Evolutionary conservation across 1,284 basidiomycete genomes (phyloP), one percentile per base, ranked within the genome.

Genomic region (Ganoderma multipileum): DNA sequence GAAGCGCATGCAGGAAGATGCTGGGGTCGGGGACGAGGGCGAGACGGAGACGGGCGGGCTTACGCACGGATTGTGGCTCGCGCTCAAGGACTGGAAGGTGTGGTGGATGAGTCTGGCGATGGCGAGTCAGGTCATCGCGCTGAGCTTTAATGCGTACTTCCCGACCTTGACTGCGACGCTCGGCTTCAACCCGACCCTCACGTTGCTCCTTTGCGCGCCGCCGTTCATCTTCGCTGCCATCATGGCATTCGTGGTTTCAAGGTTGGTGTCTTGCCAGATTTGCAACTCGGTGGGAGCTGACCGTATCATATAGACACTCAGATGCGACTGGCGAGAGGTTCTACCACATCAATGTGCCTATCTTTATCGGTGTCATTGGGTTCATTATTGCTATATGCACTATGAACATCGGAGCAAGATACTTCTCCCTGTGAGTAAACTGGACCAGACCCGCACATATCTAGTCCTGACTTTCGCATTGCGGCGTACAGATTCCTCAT

Each of bases 131-230:
- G 85, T 86, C 50, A 74, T 91, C 66, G 86, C 90, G 26, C 77
- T 95, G 20, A 89, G 87, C 14, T 95, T 94, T 85, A 94, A 89
- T 78, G 86, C 88, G 20, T 91, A 88, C 77, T 91, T 93, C 80
- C 91, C 92, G 14, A 91, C 90, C 0, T 79, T 91, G 63, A 86
- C 83, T 26, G 85, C 84, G 16, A 94, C 93, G 0, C 83, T 95
- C 78, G 92, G 92, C 30, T 93, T 87, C 78, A 83, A 82, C 61
- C 81, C 83, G 11, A 91, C 88, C 2, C 81, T 89, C n/a, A 89
- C 91, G 0, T 81, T 95, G 26, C 79, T 94, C 61, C 84, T 94
- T 28, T 93, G 91, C 70, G 91, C 91, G 9, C 93, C 94, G 41
- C 93, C 93, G 8, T 95, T 91, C 87, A 80, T 88, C 16, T 89